phyloP scores from a whole-genome alignment of 331 rosid genomes.

The Dryas integrifolia region DNA sequence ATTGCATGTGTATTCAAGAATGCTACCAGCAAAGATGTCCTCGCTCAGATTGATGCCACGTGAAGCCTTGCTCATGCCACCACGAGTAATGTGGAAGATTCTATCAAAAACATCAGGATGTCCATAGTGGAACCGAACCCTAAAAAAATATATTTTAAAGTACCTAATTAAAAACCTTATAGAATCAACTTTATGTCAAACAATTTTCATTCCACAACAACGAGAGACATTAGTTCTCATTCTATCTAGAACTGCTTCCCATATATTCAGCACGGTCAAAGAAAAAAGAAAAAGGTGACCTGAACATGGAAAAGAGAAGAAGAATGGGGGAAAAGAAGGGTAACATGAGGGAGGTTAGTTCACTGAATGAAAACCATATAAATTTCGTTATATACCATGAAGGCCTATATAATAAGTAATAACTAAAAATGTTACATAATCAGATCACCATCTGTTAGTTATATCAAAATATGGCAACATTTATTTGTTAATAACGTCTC shows the following conservation, averaged over 20 bases:
- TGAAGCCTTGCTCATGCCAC: slow-evolving; percentile 98
- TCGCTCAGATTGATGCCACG: slow-evolving; percentile 91
- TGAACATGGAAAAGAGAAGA: neutral
- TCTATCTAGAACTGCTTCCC: slow-evolving; percentile 11
- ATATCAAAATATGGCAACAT: neutral
- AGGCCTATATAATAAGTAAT: neutral
- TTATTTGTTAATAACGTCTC: slow-evolving; percentile 1
- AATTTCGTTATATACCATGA: neutral
- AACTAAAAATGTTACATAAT: neutral
- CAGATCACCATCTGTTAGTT: slow-evolving; percentile 6
- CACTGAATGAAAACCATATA: neutral
- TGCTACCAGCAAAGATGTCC: slow-evolving; percentile 94
- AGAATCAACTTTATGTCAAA: neutral
- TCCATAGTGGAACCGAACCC: slow-evolving; percentile 98
- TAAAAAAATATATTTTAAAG: slow-evolving; percentile 35
- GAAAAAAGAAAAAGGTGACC: slow-evolving; percentile 10
- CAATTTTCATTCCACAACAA: neutral
- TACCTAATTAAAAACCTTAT: slow-evolving; percentile 2
- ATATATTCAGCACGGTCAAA: slow-evolving; percentile 13
- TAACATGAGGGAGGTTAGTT: slow-evolving; percentile 6
- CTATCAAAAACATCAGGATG: slow-evolving; percentile 97
- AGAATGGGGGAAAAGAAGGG: neutral
- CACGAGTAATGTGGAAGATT: slow-evolving; percentile 94
- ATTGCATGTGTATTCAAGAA: slow-evolving; percentile 7
- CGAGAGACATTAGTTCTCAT: slow-evolving; percentile 7